These are phyloP conservation scores for Didymella glomerata DNA, from an alignment of 2,329 filamentous ascomycete species.

Conservation along the genomic window DNA sequence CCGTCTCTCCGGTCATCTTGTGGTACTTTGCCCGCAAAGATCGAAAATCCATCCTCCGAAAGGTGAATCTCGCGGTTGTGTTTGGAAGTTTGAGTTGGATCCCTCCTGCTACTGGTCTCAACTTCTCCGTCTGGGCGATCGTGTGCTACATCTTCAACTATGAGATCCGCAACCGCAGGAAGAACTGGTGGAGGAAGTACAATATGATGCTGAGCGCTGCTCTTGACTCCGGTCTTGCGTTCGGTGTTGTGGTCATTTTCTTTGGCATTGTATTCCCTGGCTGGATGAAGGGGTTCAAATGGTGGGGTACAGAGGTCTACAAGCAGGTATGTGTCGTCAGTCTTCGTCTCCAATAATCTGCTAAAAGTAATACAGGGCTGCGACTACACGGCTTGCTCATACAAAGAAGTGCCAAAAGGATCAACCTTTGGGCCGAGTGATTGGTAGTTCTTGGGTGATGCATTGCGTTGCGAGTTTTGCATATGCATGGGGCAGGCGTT, in stretches of 20 bases:
- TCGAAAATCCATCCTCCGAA: constrained; percentile 70
- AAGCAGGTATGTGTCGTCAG: constrained; percentile 62
- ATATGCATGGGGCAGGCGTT: constrained; percentile 15
- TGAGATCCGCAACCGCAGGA: constrained; percentile 71
- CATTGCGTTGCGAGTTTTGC: constrained; percentile 15
- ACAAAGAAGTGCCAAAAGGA: constrained; percentile 62
- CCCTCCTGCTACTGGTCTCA: constrained; percentile 80
- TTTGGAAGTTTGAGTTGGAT: constrained; percentile 88
- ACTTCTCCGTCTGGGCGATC: constrained; percentile 86
- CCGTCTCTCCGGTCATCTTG: constrained; percentile 75
- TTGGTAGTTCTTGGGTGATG: constrained; percentile 31
- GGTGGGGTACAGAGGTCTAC: constrained; percentile 91
- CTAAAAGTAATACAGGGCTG: constrained; percentile 63
- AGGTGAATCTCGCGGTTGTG: constrained; percentile 82
- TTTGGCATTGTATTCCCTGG: constrained; percentile 87
- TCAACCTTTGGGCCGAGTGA: constrained; percentile 46
- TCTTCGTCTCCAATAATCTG: constrained; percentile 11
- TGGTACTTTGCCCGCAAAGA: constrained; percentile 72
- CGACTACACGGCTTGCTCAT: constrained; percentile 84
- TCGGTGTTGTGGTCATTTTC: constrained; percentile 83
- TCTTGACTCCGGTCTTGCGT: constrained; percentile 81
- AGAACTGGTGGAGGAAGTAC: constrained; percentile 88
- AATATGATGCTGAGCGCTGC: constrained; percentile 88
- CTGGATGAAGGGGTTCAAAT: constrained; percentile 74
- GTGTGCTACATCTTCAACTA: constrained; percentile 89